Conservation (phyloP, 2,329 filamentous ascomycete genomes). For the Monosporascus sp. region DNA sequence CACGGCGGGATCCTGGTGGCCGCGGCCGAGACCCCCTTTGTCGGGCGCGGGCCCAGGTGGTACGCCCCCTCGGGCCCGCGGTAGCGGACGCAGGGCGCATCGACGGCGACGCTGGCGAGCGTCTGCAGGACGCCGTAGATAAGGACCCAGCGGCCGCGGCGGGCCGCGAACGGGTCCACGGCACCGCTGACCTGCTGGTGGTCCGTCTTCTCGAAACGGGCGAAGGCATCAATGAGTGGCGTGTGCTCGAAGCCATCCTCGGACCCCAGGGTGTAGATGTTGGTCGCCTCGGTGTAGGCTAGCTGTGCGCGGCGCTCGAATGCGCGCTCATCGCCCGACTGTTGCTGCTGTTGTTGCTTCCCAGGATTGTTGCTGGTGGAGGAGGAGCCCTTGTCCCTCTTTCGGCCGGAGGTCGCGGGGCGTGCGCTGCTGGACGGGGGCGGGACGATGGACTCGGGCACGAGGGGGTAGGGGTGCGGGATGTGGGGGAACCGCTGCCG, state of each 20-base stretch:
- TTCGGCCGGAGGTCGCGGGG: constrained; percentile 9
- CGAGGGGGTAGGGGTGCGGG: constrained; percentile 60
- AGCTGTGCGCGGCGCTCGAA: constrained; percentile 49
- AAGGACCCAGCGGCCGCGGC: constrained; percentile 56
- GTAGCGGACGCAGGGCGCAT: constrained; percentile 48
- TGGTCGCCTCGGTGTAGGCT: constrained; percentile 55
- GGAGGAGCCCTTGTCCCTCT: constrained; percentile 22
- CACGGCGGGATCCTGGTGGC: constrained; percentile 47
- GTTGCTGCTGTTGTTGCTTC: not conserved
- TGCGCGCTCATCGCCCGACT: constrained; percentile 14
- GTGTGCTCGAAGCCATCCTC: constrained; percentile 42
- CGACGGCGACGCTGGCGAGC: constrained; percentile 53
- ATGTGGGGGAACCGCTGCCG: constrained; percentile 59
- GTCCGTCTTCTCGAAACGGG: constrained; percentile 52
- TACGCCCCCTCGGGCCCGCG: constrained; percentile 46
- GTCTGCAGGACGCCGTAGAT: constrained; percentile 57
- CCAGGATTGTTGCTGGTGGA: not conserved
- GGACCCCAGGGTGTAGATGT: constrained; percentile 50
- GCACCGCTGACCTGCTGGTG: constrained; percentile 32
- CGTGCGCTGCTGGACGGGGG: constrained; percentile 13
- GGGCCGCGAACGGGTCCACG: constrained; percentile 49
- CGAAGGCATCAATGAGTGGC: constrained; percentile 49
- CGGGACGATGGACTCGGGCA: constrained; percentile 49
- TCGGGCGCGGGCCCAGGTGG: constrained; percentile 49
- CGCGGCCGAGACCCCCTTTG: constrained; percentile 27